Conservation (phyloP, 192 early-diverging fungal genomes). For the Entomortierella beljakovae region DNA sequence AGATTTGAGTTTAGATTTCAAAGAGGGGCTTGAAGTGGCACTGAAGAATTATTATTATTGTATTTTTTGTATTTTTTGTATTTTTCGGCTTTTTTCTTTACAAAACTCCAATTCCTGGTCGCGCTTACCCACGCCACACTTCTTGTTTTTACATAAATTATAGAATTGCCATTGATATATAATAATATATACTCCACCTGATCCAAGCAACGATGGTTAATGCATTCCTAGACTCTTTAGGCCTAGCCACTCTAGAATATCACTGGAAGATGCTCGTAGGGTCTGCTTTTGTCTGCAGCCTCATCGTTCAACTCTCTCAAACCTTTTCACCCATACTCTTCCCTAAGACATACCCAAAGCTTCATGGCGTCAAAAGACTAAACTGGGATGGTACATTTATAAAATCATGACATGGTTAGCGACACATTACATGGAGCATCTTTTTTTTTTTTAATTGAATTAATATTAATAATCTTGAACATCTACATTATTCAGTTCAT, state of each 20-base stretch:
- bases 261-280: constrained; percentile 75
- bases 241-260: constrained; percentile 64
- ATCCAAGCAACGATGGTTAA: constrained; percentile 14
- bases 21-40: too few species aligned
- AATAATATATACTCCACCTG: too few species aligned
- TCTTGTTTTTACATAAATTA: too few species aligned
- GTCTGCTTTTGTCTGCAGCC: constrained; percentile 61
- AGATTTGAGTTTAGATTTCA: too few species aligned
- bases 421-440: too few species aligned
- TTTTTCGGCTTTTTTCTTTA: too few species aligned
- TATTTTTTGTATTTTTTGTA: too few species aligned
- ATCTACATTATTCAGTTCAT: constrained; percentile 62
- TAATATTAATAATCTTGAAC: not conserved
- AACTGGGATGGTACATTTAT: constrained; percentile 54
- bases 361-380: constrained; percentile 66
- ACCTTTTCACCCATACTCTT: constrained; percentile 72
- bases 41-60: too few species aligned
- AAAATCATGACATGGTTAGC: not conserved
- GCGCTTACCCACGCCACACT: too few species aligned
- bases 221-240: constrained; percentile 61
- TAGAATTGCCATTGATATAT: too few species aligned
- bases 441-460: not conserved
- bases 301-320: constrained; percentile 70
- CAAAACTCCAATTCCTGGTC: too few species aligned
- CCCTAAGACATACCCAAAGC: constrained; percentile 71